A percentile compares a stretch with the other conserved stretches of the same genome.
Conservation (phyloP, 192 early-diverging fungal genomes). For the Rhizoclosmatium globosum region DNA sequence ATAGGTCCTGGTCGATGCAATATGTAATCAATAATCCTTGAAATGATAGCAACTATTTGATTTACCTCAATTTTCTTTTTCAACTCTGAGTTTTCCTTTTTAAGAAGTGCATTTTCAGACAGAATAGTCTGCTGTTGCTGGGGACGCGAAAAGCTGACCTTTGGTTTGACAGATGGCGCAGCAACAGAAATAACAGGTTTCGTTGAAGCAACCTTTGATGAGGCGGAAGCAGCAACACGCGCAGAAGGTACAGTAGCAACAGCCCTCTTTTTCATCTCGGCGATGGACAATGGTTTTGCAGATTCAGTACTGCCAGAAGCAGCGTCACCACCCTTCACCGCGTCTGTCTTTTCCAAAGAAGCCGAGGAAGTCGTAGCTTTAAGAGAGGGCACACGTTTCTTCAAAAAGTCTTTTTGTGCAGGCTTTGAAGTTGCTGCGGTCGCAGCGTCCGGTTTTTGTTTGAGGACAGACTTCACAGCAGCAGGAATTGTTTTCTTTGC, state of each 20-base stretch:
- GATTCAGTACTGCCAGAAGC: too few relatives aligned
- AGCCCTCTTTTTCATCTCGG: not conserved
- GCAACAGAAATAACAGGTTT: not conserved
- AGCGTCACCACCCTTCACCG: too few relatives aligned
- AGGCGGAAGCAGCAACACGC: not conserved
- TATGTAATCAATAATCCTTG: not conserved
- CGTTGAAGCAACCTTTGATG: constrained; percentile 1
- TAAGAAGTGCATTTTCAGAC: constrained; percentile 11
- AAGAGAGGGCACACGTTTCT: too few relatives aligned
- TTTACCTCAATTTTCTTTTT: constrained; percentile 26
- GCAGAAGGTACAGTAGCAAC: not conserved
- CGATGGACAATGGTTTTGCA: too few relatives aligned
- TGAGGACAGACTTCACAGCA: too few relatives aligned
- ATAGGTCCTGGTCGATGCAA: not conserved
- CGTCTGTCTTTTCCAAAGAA: too few relatives aligned
- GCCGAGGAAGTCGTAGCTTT: too few relatives aligned
- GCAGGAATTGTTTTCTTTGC: too few relatives aligned
- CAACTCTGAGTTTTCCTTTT: constrained; percentile 16
- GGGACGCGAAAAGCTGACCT: not conserved
- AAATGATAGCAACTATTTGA: not conserved
- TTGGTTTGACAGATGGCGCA: not conserved
- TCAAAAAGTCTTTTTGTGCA: too few relatives aligned
- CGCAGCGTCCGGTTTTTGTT: not conserved
- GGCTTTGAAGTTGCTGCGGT: not conserved
- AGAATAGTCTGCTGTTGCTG: not conserved